phyloP scores from a whole-genome alignment of 768 basidiomycete genomes.

The Calocybe cyanea region DNA sequence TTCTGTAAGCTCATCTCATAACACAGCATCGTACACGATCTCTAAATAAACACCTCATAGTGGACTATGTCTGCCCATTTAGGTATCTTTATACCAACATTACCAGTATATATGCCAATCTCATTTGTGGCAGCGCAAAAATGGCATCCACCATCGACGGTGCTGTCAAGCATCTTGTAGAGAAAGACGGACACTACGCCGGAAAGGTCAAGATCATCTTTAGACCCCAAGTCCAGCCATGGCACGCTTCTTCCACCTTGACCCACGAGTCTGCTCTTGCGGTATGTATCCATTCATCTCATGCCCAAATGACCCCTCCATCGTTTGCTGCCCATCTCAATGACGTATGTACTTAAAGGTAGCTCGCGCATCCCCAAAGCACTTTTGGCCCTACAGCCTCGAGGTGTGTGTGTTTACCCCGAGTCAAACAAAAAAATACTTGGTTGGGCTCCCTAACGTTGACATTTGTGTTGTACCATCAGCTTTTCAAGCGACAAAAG shows the following conservation, averaged over 20 bases:
- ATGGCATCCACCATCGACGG: slow-evolving; percentile 54
- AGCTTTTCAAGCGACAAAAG: slow-evolving; percentile 75
- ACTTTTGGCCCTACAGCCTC: slow-evolving; percentile 77
- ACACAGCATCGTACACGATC: neutral
- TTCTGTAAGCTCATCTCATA: slow-evolving; percentile 48
- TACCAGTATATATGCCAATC: neutral
- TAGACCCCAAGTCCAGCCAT: slow-evolving; percentile 71
- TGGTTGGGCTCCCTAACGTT: neutral
- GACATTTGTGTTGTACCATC: neutral
- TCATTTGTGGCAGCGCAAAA: slow-evolving; percentile 46
- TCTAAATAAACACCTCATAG: slow-evolving; percentile 30
- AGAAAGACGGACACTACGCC: slow-evolving; percentile 55
- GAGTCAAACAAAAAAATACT: neutral
- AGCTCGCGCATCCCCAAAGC: slow-evolving; percentile 63
- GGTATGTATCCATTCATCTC: slow-evolving; percentile 35
- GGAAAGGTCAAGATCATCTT: slow-evolving; percentile 75
- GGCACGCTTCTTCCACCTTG: slow-evolving; percentile 74
- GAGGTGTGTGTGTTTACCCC: slow-evolving; percentile 36
- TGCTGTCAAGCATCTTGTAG: slow-evolving; percentile 57
- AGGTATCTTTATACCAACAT: too few relatives aligned
- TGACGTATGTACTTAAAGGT: slow-evolving; percentile 38
- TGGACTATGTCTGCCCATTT: slow-evolving; percentile 87
- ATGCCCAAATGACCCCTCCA: too few relatives aligned
- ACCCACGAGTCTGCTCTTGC: slow-evolving; percentile 83
- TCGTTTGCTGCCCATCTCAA: neutral